Evolutionary conservation across 148 eudicot genomes (phyloP).

Genomic region (Cornus florida): DNA sequence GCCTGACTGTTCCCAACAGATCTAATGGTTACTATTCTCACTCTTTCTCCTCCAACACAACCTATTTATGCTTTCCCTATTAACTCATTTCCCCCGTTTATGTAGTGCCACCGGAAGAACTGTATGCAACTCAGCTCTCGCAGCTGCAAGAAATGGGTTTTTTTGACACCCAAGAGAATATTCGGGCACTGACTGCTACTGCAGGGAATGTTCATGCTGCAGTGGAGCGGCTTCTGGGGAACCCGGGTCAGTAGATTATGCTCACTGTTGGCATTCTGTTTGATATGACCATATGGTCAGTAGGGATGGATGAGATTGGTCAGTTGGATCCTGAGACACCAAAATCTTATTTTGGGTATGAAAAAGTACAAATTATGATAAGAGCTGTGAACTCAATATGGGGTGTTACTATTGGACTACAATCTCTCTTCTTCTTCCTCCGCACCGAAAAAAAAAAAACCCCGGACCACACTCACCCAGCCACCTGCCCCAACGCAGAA

Average conservation of each 20-base stretch:
- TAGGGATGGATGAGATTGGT: background rate
- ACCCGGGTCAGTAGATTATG: slow-evolving; percentile 54
- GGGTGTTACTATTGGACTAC: background rate
- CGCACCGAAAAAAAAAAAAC: background rate
- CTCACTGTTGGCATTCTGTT: background rate
- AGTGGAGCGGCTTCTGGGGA: slow-evolving; percentile 84
- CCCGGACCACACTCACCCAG: no score
- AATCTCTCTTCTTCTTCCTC: background rate
- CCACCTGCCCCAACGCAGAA: background rate
- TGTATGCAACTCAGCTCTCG: slow-evolving; percentile 79
- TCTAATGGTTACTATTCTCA: slow-evolving; percentile 26
- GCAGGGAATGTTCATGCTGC: slow-evolving; percentile 95
- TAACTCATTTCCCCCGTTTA: background rate
- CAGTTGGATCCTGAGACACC: background rate
- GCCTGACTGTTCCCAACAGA: slow-evolving; percentile 23
- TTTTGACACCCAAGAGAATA: slow-evolving; percentile 82
- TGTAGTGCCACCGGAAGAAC: slow-evolving; percentile 91
- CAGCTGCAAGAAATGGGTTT: slow-evolving; percentile 99
- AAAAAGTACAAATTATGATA: slow-evolving; percentile 7
- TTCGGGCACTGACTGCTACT: slow-evolving; percentile 78
- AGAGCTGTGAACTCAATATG: background rate
- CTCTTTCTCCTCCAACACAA: background rate
- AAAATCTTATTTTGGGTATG: slow-evolving; percentile 5
- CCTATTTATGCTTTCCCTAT: background rate
- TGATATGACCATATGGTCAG: background rate